Evolutionary conservation across 768 basidiomycete species (phyloP), one percentile per base, ranked within the genome.

Genomic region (Bullera alba): DNA sequence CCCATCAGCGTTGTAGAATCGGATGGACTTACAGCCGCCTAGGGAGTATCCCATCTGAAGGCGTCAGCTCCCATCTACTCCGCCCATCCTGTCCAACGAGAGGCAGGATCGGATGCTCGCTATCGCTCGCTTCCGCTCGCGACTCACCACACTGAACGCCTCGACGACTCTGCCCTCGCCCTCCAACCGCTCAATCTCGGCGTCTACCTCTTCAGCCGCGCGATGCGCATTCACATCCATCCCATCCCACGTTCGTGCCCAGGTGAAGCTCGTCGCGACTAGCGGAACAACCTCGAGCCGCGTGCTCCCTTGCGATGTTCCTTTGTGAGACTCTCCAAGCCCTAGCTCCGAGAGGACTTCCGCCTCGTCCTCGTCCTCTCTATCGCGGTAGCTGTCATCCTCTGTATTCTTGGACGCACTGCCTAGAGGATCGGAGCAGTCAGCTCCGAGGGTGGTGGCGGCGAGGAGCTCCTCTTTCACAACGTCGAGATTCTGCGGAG

Each of bases 1-100:
- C 22, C 37, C 8, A 10, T 10, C 10, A 15, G 15, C 12, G 7
- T 27, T 26, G 39, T 19, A 12, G 28, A 19, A 26, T 1, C 16
- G 19, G 22, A 26, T 19, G 48, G 42, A 60, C 69, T 60, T 44
- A 70, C 67, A 51, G 8, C 70, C 70, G 3, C 70, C 70, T 0
- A 69, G 46, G 4, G 61, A 64, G 56, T 71, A 71, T 8, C 70
- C 69, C 57, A 70, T 60, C n/a, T n/a, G n/a, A n/a, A n/a, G n/a
- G n/a, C n/a, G n/a, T n/a, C n/a, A n/a, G n/a, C n/a, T n/a, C n/a
- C n/a, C n/a, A n/a, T n/a, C n/a, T n/a, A n/a, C n/a, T n/a, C n/a
- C n/a, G n/a, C 58, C 65, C 34, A 15, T 1, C 32, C 21, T 53
- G 45, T 36, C n/a, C 30, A 34, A 10, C 12, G 17, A 17, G 27